Conservation (phyloP, 352 stramenopile species). For the Phytopythium vexans region DNA sequence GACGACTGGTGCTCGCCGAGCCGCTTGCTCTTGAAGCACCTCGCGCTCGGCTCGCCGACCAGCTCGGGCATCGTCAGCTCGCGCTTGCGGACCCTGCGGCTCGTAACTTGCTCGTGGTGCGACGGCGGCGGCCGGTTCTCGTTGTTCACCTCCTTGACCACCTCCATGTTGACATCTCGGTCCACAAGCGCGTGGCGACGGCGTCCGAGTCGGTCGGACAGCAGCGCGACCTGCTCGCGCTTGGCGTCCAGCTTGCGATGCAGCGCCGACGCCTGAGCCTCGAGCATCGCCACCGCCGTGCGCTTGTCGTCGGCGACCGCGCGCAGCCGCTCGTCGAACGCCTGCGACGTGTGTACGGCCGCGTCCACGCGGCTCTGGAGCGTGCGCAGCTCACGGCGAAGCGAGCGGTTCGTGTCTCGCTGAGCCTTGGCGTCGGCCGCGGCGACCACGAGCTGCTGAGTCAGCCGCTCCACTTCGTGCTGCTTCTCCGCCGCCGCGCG, state of each 20-base stretch:
- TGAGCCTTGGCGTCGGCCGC: conserved; percentile 24
- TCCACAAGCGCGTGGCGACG: conserved; percentile 26
- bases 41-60: too few relatives aligned
- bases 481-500: conserved; percentile 16
- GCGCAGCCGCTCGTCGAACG: conserved; percentile 51
- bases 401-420: conserved; percentile 26
- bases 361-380: conserved; percentile 49
- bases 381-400: conserved; percentile 36
- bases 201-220: conserved; percentile 47
- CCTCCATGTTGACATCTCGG: conserved; percentile 5
- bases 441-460: conserved; percentile 23
- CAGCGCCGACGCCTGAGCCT: conserved; percentile 33
- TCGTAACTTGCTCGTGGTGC: conserved; percentile 10
- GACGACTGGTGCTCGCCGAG: conserved; percentile 11
- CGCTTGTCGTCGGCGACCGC: conserved; percentile 42
- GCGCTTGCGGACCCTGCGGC: conserved; percentile 14
- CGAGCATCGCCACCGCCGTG: conserved; percentile 25
- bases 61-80: conserved; percentile 7
- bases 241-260: conserved; percentile 52
- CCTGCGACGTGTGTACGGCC: conserved; percentile 36
- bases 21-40: conserved; percentile 27
- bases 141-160: conserved; percentile 8
- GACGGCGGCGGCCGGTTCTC: conserved; percentile 4
- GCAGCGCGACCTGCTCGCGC: conserved; percentile 48
- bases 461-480: conserved; percentile 29